A percentile compares a stretch with the other conserved stretches of the same genome.
Evolutionary conservation across 2,329 filamentous ascomycete species (phyloP).

Genomic region (Chalaropsis thielavioides): DNA sequence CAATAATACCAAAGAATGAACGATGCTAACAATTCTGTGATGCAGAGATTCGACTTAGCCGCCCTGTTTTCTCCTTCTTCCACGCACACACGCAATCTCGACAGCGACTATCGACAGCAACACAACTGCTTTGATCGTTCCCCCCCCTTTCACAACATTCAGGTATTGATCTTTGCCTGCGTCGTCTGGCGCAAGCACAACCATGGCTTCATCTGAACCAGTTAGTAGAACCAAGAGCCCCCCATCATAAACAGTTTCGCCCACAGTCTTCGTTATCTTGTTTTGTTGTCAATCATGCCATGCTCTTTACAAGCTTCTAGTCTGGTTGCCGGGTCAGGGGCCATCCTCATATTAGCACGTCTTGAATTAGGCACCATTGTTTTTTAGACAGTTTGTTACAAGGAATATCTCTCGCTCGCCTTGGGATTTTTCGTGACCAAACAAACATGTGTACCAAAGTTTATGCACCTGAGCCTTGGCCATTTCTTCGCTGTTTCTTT

Average conservation of each 20-base stretch:
- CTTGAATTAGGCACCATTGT: not conserved
- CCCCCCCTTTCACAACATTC: not conserved
- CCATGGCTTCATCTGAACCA: slow-evolving; percentile 15
- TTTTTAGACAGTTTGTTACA: slow-evolving; percentile 3
- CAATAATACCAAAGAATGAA: not conserved
- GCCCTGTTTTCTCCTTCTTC: not conserved
- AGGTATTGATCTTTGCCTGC: not conserved
- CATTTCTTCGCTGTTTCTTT: not conserved
- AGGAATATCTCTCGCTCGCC: not conserved
- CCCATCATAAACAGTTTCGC: not conserved
- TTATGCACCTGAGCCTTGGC: slow-evolving; percentile 3
- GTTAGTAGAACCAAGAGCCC: slow-evolving; percentile 8
- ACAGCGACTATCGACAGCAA: not conserved
- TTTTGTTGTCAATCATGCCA: not conserved
- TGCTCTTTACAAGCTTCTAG: not conserved
- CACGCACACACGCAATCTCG: not conserved
- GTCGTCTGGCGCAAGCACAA: slow-evolving; percentile 5
- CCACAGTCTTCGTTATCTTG: slow-evolving; percentile 6
- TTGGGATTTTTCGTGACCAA: not conserved
- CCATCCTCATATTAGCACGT: not conserved
- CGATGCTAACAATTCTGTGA: not conserved
- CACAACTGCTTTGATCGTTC: not conserved
- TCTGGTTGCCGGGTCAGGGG: slow-evolving; percentile 1
- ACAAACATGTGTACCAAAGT: not conserved
- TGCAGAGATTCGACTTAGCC: not conserved